Conservation (phyloP, 352 stramenopile species). For the Phytopythium cucurbitacearum region DNA sequence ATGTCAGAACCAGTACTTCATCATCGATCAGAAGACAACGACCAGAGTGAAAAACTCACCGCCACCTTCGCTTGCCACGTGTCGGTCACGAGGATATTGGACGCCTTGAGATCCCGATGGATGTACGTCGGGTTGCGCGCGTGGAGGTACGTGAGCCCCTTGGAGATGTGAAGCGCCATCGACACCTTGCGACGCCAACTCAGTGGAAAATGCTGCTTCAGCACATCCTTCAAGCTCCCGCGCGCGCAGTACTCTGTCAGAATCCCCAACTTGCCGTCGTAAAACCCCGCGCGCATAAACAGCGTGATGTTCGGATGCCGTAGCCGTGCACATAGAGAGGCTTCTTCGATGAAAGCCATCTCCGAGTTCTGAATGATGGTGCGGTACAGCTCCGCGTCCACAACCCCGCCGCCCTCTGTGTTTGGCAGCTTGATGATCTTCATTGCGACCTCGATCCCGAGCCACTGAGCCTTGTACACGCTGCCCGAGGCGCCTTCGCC, state of each 20-base stretch:
- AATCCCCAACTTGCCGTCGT: constrained; percentile 62
- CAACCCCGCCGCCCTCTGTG: constrained; percentile 20
- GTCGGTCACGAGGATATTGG: constrained; percentile 70
- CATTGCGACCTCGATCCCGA: constrained; percentile 69
- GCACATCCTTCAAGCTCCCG: constrained; percentile 67
- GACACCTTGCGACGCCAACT: constrained; percentile 57
- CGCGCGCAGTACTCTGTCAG: constrained; percentile 64
- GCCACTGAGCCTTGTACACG: constrained; percentile 66
- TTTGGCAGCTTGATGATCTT: constrained; percentile 71
- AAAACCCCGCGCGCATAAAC: constrained; percentile 63
- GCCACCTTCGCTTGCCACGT: constrained; percentile 69
- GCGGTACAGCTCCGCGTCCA: constrained; percentile 52
- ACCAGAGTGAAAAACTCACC: constrained; percentile 7
- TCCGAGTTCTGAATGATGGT: constrained; percentile 72
- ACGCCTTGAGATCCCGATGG: constrained; percentile 67
- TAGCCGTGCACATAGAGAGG: constrained; percentile 50
- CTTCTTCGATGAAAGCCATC: constrained; percentile 59
- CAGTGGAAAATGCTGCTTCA: constrained; percentile 52
- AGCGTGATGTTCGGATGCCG: constrained; percentile 70
- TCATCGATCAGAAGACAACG: constrained; percentile 15
- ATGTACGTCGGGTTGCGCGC: constrained; percentile 73
- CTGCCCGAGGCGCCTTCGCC: constrained; percentile 56
- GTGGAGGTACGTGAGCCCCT: constrained; percentile 67
- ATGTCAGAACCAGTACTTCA: constrained; percentile 6
- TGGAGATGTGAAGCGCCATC: constrained; percentile 52